Evolutionary conservation across 768 basidiomycete genomes (phyloP), one percentile per base, ranked within the genome.

Genomic region (Termitomyces sp.): DNA sequence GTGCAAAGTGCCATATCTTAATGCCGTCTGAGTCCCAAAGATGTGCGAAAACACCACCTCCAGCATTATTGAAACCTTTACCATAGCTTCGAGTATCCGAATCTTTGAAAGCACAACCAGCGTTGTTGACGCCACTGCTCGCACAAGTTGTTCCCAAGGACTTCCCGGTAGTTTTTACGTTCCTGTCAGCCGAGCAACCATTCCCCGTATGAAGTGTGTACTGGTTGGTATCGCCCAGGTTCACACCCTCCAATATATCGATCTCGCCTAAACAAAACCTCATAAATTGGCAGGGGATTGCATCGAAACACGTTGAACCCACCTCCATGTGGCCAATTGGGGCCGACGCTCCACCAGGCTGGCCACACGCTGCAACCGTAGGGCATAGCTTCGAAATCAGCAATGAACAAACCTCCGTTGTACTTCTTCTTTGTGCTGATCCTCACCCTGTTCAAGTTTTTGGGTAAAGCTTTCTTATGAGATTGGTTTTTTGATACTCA

Each of bases 201-300:
- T 67, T 63, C 5, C 74, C 69, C 22, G 79, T 84, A 65, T 90
- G 89, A 7, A 90, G 73, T 1, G 88, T 83, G 64, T 82, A 79
- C 53, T 85, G 86, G 62, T 91, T 89, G 29, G 64, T 70, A 1
- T 66, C 55, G 62, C 80, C 75, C 20, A 76, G 63, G 63, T 90
- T 80, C 49, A 91, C 88, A 23, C 86, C 86, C 63, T 92, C 90
- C 11, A 91, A 63, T 45, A 89, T 77, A 62, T 91, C 90, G 39
- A 89, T 85, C 65, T 90, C 88, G 12, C 76, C 73, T 74, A 20
- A 31, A 39, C 27, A n/a, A n/a, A n/a, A 3, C 22, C 16, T 7
- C 27, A 10, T 52, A n/a, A 48, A n/a, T 25, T 53, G 25, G 53
- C 48, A 49, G 48, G 31, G n/a, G n/a, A 33, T 16, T 25, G 25